A percentile compares a stretch with the other conserved stretches of the same genome.
phyloP scores from a whole-genome alignment of 192 early-diverging fungal genomes.

The Podila minutissima region DNA sequence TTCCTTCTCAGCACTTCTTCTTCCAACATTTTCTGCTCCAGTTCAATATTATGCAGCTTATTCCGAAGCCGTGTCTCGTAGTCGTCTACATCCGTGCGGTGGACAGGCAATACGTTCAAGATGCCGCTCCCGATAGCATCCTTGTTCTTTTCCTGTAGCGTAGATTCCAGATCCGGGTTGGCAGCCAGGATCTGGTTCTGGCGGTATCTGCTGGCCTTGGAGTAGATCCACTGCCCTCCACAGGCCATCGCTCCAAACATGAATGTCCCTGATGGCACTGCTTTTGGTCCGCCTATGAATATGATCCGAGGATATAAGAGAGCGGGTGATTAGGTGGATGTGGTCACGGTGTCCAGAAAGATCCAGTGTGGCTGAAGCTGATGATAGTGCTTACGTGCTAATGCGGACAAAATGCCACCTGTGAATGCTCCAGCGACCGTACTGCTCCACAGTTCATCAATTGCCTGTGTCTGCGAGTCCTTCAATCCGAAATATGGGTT shows the following conservation, averaged over 20 bases:
- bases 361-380: no score
- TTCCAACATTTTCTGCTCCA: conserved; percentile 51
- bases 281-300: conserved; percentile 57
- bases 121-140: conserved; percentile 34
- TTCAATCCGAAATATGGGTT: conserved; percentile 62
- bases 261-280: conserved; percentile 62
- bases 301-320: neutral
- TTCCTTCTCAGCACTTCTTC: conserved; percentile 35
- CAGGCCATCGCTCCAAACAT: conserved; percentile 63
- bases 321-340: no score
- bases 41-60: conserved; percentile 53
- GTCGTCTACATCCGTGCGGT: conserved; percentile 67
- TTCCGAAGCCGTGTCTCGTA: conserved; percentile 64
- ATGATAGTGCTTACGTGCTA: conserved; percentile 38
- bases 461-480: conserved; percentile 66
- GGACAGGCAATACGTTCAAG: conserved; percentile 64
- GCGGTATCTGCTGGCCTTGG: conserved; percentile 56
- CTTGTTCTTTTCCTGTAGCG: neutral
- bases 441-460: conserved; percentile 72
- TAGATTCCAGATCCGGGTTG: neutral
- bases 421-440: conserved; percentile 66
- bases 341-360: no score
- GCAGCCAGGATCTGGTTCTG: conserved; percentile 64
- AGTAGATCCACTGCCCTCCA: conserved; percentile 58
- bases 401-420: conserved; percentile 65